phyloP scores from a whole-genome alignment of 495 filamentous ascomycete species.

The Lasiosphaeria ovina region DNA sequence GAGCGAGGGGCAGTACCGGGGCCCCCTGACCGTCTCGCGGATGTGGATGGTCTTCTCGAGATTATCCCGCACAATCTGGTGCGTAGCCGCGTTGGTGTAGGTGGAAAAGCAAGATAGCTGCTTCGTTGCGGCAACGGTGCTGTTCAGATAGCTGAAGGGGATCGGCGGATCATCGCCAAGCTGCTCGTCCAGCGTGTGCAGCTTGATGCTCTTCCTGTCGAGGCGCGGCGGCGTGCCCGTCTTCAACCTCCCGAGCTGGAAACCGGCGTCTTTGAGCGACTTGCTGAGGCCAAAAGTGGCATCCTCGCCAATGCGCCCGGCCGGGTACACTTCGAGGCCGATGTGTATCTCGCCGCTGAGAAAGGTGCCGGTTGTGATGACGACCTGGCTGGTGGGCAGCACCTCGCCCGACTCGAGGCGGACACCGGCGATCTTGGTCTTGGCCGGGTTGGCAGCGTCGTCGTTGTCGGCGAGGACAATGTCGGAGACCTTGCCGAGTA shows the following conservation, averaged over 20 bases:
- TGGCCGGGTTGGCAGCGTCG: conserved; percentile 47
- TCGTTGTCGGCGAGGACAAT: conserved; percentile 67
- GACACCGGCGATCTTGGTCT: conserved; percentile 80
- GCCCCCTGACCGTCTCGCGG: conserved; percentile 89
- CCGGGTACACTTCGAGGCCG: conserved; percentile 76
- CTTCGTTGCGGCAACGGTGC: conserved; percentile 67
- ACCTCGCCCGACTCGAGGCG: conserved; percentile 86
- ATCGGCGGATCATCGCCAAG: conserved; percentile 78
- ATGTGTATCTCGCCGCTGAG: conserved; percentile 97
- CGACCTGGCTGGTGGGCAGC: conserved; percentile 72
- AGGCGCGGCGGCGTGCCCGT: conserved; percentile 92
- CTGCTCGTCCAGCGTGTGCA: conserved; percentile 65
- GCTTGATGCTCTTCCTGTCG: conserved; percentile 80
- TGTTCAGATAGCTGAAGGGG: conserved; percentile 90
- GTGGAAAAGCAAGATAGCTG: conserved; percentile 84
- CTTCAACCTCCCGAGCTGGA: conserved; percentile 87
- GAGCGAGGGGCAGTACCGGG: conserved; percentile 91
- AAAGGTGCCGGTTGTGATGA: conserved; percentile 97
- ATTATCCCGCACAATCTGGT: conserved; percentile 82
- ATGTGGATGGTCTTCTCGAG: conserved; percentile 94
- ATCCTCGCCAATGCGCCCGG: conserved; percentile 90
- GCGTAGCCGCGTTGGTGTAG: conserved; percentile 75
- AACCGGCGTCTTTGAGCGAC: conserved; percentile 84
- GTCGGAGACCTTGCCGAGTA: conserved; percentile 89
- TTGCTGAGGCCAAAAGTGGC: conserved; percentile 93